A percentile compares a stretch with the other conserved stretches of the same genome.
These are phyloP conservation scores for Leccinellum albellum DNA, from an alignment of 768 basidiomycete genomes.

Conservation along the genomic window DNA sequence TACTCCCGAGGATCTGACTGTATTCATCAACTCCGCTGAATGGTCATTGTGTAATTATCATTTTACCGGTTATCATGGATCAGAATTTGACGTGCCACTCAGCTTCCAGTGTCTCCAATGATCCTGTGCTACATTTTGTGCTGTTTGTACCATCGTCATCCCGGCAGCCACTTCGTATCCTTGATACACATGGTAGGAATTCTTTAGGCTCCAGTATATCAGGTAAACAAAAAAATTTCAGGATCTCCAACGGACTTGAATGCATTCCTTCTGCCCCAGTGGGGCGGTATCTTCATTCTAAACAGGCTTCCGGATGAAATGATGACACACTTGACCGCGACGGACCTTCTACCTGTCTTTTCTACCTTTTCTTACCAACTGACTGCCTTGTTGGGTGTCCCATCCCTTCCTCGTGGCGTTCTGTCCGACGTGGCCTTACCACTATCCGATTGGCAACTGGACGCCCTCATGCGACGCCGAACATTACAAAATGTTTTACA, in stretches of 20 bases:
- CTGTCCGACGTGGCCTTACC: conserved; percentile 21
- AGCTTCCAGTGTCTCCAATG: conserved; percentile 92
- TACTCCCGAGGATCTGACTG: conserved; percentile 77
- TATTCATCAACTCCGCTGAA: conserved; percentile 94
- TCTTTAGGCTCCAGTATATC: conserved; percentile 4
- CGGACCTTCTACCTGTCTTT: conserved; percentile 53
- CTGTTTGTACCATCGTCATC: conserved; percentile 75
- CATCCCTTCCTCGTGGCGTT: conserved; percentile 53
- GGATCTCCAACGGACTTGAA: conserved; percentile 47
- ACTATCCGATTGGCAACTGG: conserved; percentile 75
- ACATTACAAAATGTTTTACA: conserved; percentile 63
- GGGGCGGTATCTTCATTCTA: conserved; percentile 83
- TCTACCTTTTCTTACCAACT: conserved; percentile 68
- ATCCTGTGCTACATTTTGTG: conserved; percentile 91
- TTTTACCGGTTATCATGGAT: conserved; percentile 12
- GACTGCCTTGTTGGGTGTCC: conserved; percentile 75
- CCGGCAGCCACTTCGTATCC: conserved; percentile 69
- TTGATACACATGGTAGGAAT: conserved; percentile 47
- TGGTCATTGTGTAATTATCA: conserved; percentile 78
- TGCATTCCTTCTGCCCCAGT: conserved; percentile 89
- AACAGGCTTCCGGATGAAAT: conserved; percentile 46
- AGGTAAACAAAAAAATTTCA: conserved; percentile 25
- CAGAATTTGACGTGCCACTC: conserved; percentile 2
- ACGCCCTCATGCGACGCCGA: conserved; percentile 69
- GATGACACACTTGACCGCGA: conserved; percentile 31